Evolutionary conservation across 345 rosid species (phyloP), one percentile per base, ranked within the genome.

Genomic region (Sonneratia alba): DNA sequence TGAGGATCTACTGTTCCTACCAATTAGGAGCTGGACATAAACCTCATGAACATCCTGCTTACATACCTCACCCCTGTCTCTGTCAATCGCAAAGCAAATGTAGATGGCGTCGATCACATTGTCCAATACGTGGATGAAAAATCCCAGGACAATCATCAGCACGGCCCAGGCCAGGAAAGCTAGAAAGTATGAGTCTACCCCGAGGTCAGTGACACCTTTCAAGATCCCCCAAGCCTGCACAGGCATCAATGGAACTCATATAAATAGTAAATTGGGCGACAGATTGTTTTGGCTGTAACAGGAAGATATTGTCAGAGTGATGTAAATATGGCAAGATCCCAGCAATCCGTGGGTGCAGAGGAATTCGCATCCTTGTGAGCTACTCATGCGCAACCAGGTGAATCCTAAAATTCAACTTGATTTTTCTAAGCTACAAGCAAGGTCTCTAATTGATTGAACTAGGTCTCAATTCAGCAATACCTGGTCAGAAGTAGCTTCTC

Each of bases 11-110:
- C 78, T 70, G 82, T 81, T 91, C 81, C 93, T 77, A 72, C 87
- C 86, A 75, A 85, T 78, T 6, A 93, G 97, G 59, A 94, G 79
- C 40, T 83, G 85, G 70, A 86, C 89, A 70, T 94, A 94, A 37
- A 94, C 96, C 76, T 90, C 97, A 43, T 94, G 96, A 72, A 90
- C 96, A 69, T 91, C 92, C 67, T 87, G 87, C 78, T 87, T 95
- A 76, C 85, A 87, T 36, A 90, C 97, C 71, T 90, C 98, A 19
- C 91, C 98, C 66, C 86, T 85, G 73, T 94, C 97, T 73, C 80
- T 78, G 71, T 94, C 97, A 14, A 94, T 71, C 3, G 96, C 97
- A 42, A 87, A 94, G 75, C 97, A 91, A 21, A 95, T 72, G 27
- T 95, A 91, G 48, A 94, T 78, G 1, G 91, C 88, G 79, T 94